Evolutionary conservation across 2,329 filamentous ascomycete species (phyloP).

Genomic region (Xylaria multiplex): DNA sequence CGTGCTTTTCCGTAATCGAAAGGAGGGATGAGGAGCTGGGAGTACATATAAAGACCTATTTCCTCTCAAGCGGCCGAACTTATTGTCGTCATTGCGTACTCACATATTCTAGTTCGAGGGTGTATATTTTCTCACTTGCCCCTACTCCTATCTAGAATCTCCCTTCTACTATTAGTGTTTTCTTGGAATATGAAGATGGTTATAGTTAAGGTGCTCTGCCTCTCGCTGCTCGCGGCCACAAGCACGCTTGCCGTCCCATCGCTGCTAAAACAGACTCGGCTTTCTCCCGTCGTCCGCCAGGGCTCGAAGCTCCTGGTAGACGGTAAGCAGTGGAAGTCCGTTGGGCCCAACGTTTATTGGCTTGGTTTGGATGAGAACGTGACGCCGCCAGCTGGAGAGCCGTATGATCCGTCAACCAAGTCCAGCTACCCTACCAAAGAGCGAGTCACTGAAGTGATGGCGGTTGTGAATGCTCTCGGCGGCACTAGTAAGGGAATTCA

Average conservation of each 20-base stretch:
- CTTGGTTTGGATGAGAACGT: constrained; percentile 63
- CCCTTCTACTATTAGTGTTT: neutral
- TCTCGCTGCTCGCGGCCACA: constrained; percentile 34
- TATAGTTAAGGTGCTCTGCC: constrained; percentile 34
- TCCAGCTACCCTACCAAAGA: constrained; percentile 59
- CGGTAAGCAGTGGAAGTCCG: constrained; percentile 55
- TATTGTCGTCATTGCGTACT: neutral
- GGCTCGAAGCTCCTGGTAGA: constrained; percentile 52
- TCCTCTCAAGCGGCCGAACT: neutral
- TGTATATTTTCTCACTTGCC: neutral
- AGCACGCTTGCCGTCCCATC: constrained; percentile 33
- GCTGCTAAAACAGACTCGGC: constrained; percentile 15
- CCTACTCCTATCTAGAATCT: neutral
- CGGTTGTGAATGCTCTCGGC: constrained; percentile 56
- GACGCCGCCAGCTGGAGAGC: constrained; percentile 54
- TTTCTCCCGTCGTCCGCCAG: constrained; percentile 50
- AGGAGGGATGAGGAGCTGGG: constrained; percentile 5
- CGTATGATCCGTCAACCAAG: constrained; percentile 56
- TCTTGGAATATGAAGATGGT: constrained; percentile 20
- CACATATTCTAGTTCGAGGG: neutral
- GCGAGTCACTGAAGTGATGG: constrained; percentile 58
- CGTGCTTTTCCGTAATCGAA: constrained; percentile 18
- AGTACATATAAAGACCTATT: constrained; percentile 9
- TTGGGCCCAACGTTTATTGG: constrained; percentile 62
- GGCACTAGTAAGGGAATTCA: constrained; percentile 47